Base-by-base conservation (phyloP, 352 stramenopile species). In the Thraustochytrium striatum region DNA sequence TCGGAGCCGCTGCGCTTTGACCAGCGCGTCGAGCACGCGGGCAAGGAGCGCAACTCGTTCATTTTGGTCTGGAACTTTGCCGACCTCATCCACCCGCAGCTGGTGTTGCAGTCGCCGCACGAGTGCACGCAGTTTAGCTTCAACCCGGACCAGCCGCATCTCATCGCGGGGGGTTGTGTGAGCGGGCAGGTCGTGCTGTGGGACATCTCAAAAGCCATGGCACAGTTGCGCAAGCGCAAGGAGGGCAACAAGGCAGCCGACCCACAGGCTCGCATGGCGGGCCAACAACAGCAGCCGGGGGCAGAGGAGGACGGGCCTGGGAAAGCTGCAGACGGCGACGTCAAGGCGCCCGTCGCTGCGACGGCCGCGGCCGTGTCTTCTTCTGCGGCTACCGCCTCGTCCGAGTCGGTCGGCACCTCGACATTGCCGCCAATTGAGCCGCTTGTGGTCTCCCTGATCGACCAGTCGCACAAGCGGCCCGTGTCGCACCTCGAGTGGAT, bases 11-110 rank as follows among this genome's bases (percentile, higher is more conserved):
- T 93, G 8, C 91, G 84, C 9, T 95, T 95, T 69, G 86, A 91
- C 33, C 86, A 93, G 68, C 88, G 91, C 9, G 86, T 94, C 2
- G 87, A 94, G 28, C 55, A 84, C 33, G 83, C 69, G 1, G 86
- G 86, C 41, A 83, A 89, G 81, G 57, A 78, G 69, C n/a, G 95
- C 72, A 92, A 86, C 50, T 93, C 91, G 8, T 96, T 91, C 83
- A 89, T 97, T 41, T 82, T 97, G 36, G 86, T 97, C 47, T 97
- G 92, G 93, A 94, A 97, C 78, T 97, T 97, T 79, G 86, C 89
- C 3, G 91, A 97, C 72, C 85, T 96, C n/a, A 96, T 97, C 55
- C 90, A 95, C 70, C 93, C 92, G 16, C 89, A 95, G 82, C 83
- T 97, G 62, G 94, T 96, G 85, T 90, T 97, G 21, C 88, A 97